These are phyloP conservation scores for Xylaria sp. DNA, from an alignment of 2,329 filamentous ascomycete species.

Conservation along the genomic window DNA sequence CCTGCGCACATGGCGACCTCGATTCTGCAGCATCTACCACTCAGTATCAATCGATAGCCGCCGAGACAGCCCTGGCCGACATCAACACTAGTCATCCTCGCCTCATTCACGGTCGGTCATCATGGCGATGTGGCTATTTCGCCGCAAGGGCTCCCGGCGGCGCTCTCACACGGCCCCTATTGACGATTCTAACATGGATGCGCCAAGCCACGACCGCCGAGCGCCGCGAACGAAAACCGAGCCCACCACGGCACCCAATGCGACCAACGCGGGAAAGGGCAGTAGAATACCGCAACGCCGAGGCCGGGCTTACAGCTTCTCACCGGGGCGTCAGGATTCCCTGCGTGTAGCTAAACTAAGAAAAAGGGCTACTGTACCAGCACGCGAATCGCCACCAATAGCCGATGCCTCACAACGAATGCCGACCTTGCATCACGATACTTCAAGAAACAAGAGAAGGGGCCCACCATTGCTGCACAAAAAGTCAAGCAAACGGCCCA, in stretches of 20 bases:
- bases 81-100: constrained; percentile 34
- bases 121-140: constrained; percentile 89
- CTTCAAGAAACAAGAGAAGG: constrained; percentile 67
- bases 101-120: constrained; percentile 37
- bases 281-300: constrained; percentile 57
- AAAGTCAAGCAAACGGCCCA: constrained; percentile 81
- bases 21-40: constrained; percentile 44
- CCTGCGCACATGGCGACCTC: constrained; percentile 52
- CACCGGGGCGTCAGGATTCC: constrained; percentile 67
- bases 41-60: constrained; percentile 45
- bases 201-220: constrained; percentile 39
- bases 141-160: constrained; percentile 76
- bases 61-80: constrained; percentile 39
- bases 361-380: constrained; percentile 43
- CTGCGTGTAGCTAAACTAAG: constrained; percentile 56
- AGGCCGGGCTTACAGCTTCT: constrained; percentile 69
- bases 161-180: constrained; percentile 55
- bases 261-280: constrained; percentile 40
- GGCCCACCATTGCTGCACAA: constrained; percentile 71
- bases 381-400: constrained; percentile 35
- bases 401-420: constrained; percentile 50
- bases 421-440: constrained; percentile 66
- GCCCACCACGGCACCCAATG: constrained; percentile 41
- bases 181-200: constrained; percentile 39
- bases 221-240: constrained; percentile 47